A percentile compares a stretch with the other conserved stretches of the same genome.
phyloP scores from a whole-genome alignment of 148 eudicot genomes.

The Rhododendron griersonianum region DNA sequence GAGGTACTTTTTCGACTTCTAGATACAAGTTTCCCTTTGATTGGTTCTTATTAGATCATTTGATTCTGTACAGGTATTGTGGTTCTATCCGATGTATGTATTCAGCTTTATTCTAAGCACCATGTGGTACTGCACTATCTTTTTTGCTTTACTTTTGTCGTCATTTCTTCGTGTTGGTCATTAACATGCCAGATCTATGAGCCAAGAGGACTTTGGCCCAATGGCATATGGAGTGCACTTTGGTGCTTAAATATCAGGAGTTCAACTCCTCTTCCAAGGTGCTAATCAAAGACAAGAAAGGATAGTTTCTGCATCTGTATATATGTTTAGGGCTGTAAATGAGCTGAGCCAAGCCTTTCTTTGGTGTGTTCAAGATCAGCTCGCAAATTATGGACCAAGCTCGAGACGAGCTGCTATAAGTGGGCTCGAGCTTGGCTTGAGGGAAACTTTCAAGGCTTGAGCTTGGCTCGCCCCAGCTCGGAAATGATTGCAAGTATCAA shows the following conservation, averaged over 20 bases:
- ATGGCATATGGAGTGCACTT: too few relatives aligned
- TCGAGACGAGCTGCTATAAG: too few relatives aligned
- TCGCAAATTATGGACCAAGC: too few relatives aligned
- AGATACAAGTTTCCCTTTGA: background rate
- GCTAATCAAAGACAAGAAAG: background rate
- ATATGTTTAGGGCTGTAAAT: background rate
- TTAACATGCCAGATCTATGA: background rate
- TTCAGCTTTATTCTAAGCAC: constrained; percentile 87
- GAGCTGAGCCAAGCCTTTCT: too few relatives aligned
- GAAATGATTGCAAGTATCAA: too few relatives aligned
- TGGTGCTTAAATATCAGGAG: background rate
- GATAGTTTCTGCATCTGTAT: background rate
- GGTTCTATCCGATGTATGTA: constrained; percentile 90
- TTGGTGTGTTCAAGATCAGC: too few relatives aligned
- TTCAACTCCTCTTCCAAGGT: background rate
- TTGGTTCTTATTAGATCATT: constrained; percentile 5
- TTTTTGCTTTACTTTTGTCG: background rate
- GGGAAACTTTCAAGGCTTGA: too few relatives aligned
- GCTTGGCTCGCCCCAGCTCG: too few relatives aligned
- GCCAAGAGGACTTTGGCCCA: too few relatives aligned
- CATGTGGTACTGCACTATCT: constrained; percentile 55
- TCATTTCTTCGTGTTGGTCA: background rate
- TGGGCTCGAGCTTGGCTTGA: too few relatives aligned
- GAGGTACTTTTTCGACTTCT: background rate
- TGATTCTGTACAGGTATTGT: constrained; percentile 53